Evolutionary conservation across 2,329 filamentous ascomycete species (phyloP), one percentile per base, ranked within the genome.

Genomic region (Colletotrichum cordylinicola): DNA sequence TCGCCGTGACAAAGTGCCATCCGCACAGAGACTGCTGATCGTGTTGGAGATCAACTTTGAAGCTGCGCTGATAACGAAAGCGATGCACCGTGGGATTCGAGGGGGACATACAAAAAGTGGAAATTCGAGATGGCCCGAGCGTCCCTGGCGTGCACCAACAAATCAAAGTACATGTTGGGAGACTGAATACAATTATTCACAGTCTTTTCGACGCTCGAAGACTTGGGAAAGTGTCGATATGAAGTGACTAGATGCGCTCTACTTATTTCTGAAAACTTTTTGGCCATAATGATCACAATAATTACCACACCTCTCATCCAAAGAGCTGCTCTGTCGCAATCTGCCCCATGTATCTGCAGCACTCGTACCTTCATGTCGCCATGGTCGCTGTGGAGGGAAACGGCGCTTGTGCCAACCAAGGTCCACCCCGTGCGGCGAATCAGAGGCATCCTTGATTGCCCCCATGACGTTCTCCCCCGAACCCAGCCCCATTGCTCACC

Each of bases 401-500:
- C 70, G 64, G 74, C 74, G 74, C 74, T 76, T 76, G 70, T 76
- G 35, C 69, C 62, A 66, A 39, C 48, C 58, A 76, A 68, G 65
- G 56, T 61, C 65, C 74, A 75, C 66, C 61, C 48, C 43, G 69
- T 70, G 55, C 61, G 29, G 8, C 77, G 71, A 78, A 78, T 78
- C 77, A 77, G 27, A 64, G 48, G 35, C n/a, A 29, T 15, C 56
- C 43, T 48, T 75, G 33, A n/a, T 56, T 66, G 76, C 52, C 66
- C 76, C 69, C 77, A 78, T 78, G 77, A 78, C 77, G 77, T 78
- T 74, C 77, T 72, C 64, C 31, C 67, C 68, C 68, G 39, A 74
- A 67, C 75, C 75, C 67, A 72, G 76, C 74, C 73, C 74, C 76
- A 70, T 70, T 65, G 67, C 52, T 65, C 72, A 76, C 72, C 68